phyloP scores from a whole-genome alignment of 1,284 basidiomycete genomes.

The Ceratobasidium sp. region DNA sequence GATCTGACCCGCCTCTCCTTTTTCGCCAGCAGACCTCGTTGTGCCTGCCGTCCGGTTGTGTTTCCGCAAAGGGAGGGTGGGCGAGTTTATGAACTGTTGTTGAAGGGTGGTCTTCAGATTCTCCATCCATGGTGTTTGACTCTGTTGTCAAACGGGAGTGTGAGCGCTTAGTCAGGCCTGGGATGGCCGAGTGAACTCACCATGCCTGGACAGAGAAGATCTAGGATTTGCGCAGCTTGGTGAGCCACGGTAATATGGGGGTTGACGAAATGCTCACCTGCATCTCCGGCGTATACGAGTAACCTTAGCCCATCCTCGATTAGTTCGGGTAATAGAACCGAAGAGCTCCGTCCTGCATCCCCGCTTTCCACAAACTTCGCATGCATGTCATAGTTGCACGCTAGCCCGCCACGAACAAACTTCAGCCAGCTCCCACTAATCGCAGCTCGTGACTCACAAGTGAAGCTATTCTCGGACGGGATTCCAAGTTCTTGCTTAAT shows the following conservation, averaged over 20 bases:
- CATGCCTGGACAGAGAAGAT: slow-evolving; percentile 20
- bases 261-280: slow-evolving; percentile 59
- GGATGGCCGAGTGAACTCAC: not conserved
- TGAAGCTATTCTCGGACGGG: slow-evolving; percentile 52
- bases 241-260: not conserved
- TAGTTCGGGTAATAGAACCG: slow-evolving; percentile 63
- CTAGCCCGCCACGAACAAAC: slow-evolving; percentile 51
- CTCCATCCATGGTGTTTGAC: slow-evolving; percentile 47
- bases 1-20: slow-evolving; percentile 57
- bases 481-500: slow-evolving; percentile 66
- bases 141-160: not conserved
- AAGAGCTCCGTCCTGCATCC: slow-evolving; percentile 64
- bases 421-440: not conserved
- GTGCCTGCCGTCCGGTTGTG: slow-evolving; percentile 54
- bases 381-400: slow-evolving; percentile 63
- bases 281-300: slow-evolving; percentile 66
- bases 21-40: slow-evolving; percentile 54
- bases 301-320: slow-evolving; percentile 65
- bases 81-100: slow-evolving; percentile 53
- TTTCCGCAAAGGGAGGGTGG: slow-evolving; percentile 47
- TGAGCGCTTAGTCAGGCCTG: not conserved
- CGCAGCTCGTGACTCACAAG: not conserved
- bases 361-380: slow-evolving; percentile 60
- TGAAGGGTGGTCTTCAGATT: slow-evolving; percentile 53
- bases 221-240: not conserved